A percentile compares a stretch with the other conserved stretches of the same genome.
phyloP scores from a whole-genome alignment of 805 yeast species.

The Teunomyces kruisii region DNA sequence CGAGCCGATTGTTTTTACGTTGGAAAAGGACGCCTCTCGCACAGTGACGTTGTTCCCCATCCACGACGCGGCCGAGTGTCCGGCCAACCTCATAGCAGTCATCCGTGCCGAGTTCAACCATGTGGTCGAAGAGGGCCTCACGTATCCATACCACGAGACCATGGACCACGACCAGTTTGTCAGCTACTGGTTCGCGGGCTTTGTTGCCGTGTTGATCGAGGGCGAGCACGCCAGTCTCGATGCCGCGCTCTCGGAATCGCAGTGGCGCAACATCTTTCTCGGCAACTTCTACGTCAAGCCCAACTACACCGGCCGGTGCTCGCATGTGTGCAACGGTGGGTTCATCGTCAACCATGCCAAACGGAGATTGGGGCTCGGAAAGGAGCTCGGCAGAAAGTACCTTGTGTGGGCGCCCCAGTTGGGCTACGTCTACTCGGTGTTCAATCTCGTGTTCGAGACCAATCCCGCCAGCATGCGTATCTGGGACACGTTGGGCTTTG shows the following conservation, averaged over 20 bases:
- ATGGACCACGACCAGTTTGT: slow-evolving; percentile 49
- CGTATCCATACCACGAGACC: slow-evolving; percentile 62
- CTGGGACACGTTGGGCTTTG: slow-evolving; percentile 85
- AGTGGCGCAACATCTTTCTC: slow-evolving; percentile 50
- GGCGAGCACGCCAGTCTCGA: slow-evolving; percentile 24
- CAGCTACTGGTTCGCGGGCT: slow-evolving; percentile 67
- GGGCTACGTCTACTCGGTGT: slow-evolving; percentile 81
- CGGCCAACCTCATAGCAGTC: slow-evolving; percentile 46
- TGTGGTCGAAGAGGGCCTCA: slow-evolving; percentile 69
- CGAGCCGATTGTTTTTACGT: slow-evolving; percentile 36
- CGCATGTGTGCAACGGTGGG: slow-evolving; percentile 88
- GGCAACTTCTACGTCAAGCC: slow-evolving; percentile 86
- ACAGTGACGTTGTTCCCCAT: slow-evolving; percentile 64
- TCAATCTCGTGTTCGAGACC: slow-evolving; percentile 82
- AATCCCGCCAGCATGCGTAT: slow-evolving; percentile 72
- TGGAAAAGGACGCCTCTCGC: slow-evolving; percentile 41
- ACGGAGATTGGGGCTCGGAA: slow-evolving; percentile 73
- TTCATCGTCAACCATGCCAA: slow-evolving; percentile 61
- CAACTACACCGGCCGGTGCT: slow-evolving; percentile 79
- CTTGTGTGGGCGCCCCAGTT: slow-evolving; percentile 70
- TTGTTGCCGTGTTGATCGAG: slow-evolving; percentile 60
- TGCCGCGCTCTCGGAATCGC: slow-evolving; percentile 1
- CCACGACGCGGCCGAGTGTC: slow-evolving; percentile 47
- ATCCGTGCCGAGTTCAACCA: slow-evolving; percentile 55
- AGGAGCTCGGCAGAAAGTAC: slow-evolving; percentile 65